Conservation (phyloP, 176 grass and related monocot genomes). For the Zoysia pacifica region DNA sequence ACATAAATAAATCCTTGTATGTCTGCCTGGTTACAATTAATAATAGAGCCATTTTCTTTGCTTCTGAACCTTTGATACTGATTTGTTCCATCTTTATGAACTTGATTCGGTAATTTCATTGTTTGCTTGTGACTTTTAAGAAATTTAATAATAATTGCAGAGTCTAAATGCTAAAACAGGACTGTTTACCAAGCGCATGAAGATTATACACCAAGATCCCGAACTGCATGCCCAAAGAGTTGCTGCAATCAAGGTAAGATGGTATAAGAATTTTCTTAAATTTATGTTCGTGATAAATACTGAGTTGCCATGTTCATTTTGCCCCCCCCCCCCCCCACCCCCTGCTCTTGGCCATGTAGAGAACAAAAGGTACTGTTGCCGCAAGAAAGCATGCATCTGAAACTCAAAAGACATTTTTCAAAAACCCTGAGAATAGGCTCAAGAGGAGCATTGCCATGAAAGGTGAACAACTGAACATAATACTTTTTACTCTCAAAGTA, state of each 20-base stretch:
- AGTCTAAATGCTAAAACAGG: conserved; percentile 99
- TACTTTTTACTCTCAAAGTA: conserved; percentile 5
- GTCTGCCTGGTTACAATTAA: not conserved
- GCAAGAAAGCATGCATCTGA: conserved; percentile 83
- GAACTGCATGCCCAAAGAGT: conserved; percentile 86
- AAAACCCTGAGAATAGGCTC: conserved; percentile 71
- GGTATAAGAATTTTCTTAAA: not conserved
- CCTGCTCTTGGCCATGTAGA: conserved; percentile 48
- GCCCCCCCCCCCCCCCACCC: not conserved
- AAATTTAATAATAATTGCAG: conserved; percentile 70
- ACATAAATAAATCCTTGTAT: not conserved
- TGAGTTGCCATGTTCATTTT: conserved; percentile 11
- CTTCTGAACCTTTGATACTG: not conserved
- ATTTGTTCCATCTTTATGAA: not conserved
- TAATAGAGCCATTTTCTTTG: not conserved
- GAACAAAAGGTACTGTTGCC: conserved; percentile 70
- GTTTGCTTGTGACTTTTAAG: conserved; percentile 51
- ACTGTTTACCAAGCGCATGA: conserved; percentile 92
- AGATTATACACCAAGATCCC: conserved; percentile 78
- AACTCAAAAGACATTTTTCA: conserved; percentile 70
- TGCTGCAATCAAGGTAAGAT: conserved; percentile 81
- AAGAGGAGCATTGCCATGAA: conserved; percentile 96
- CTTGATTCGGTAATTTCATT: conserved; percentile 8
- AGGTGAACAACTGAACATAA: conserved; percentile 61
- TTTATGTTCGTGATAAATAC: conserved; percentile 28